Conservation (phyloP, 1,284 basidiomycete genomes). For the Melampsora larici-populina region DNA sequence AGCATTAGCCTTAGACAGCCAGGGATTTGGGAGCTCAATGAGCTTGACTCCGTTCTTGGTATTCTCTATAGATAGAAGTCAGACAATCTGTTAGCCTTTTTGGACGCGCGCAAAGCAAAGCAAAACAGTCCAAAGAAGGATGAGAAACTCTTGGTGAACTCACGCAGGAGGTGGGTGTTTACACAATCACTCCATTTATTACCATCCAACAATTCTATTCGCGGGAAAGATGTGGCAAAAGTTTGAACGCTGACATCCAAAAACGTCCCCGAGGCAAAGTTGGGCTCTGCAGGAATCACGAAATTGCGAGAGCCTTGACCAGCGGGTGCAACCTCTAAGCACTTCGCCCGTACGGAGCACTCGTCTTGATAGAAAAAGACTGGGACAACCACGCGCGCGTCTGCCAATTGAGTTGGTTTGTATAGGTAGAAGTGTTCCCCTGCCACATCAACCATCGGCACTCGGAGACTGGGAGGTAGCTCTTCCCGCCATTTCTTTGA, state of each 20-base stretch:
- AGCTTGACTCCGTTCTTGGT: not conserved
- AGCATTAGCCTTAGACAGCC: not conserved
- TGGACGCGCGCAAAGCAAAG: not conserved
- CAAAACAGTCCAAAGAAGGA: not conserved
- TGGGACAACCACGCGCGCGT: not conserved
- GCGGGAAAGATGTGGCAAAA: not conserved
- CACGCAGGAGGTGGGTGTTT: not conserved
- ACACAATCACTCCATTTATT: not conserved
- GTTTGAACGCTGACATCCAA: not conserved
- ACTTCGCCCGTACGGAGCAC: not conserved
- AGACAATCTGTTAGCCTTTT: no score
- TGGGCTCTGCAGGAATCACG: not conserved
- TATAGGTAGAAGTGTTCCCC: not conserved
- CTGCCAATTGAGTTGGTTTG: not conserved
- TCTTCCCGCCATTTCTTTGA: conserved; percentile 12
- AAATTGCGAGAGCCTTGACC: not conserved
- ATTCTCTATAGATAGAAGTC: not conserved
- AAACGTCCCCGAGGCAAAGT: not conserved
- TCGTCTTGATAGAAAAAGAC: not conserved
- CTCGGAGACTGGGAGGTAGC: not conserved
- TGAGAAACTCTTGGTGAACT: no score
- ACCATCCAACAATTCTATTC: not conserved
- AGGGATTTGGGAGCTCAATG: not conserved
- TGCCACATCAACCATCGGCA: not conserved
- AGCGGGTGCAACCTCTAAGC: not conserved